Evolutionary conservation across 176 grass and related monocot genomes (phyloP), one percentile per base, ranked within the genome.

Genomic region (Cenchrus fungigraminus): DNA sequence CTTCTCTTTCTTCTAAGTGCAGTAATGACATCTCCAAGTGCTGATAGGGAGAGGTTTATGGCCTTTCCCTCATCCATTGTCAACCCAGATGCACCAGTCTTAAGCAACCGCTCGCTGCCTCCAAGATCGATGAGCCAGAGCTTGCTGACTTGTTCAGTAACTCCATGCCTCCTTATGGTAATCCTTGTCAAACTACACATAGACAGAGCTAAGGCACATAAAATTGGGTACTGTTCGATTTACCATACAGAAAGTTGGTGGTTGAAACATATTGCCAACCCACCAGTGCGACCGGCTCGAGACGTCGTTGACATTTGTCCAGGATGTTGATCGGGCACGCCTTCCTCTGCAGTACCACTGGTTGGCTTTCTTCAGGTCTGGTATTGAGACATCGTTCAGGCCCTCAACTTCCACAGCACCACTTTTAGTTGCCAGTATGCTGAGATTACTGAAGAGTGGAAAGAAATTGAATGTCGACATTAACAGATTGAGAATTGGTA

Each of bases 261-360:
- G 31, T 53, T 54, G 43, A 12, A 82, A 45, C 58, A 83, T 19
- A 71, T 70, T 37, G 51, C 62, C 74, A 76, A 93, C 96, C 68
- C 87, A 98, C 96, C 96, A 98, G 58, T 98, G 96, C 5, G 96
- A 98, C 84, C 93, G 84, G 89, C 96, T 98, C 1, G 96, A 98
- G n/a, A 83, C 79, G 22, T 95, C 90, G 14, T 98, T 98, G 70
- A 98, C 93, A 70, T 92, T 92, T 71, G 96, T 98, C 89, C 89
- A 95, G 62, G 93, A 95, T 47, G 93, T 95, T 8, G 89, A 88
- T 25, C 96, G 87, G 34, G 93, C 91, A 15, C 89, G 80, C 37
- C 74, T 83, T 9, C 93, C 96, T 89, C 82, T 95, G 58, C 88
- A 88, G 62, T 98, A 98, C 89, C 83, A 98, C 68, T 89, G 87